These are phyloP conservation scores for Neobulgaria alba DNA, from an alignment of 2,329 filamentous ascomycete species.

Conservation along the genomic window DNA sequence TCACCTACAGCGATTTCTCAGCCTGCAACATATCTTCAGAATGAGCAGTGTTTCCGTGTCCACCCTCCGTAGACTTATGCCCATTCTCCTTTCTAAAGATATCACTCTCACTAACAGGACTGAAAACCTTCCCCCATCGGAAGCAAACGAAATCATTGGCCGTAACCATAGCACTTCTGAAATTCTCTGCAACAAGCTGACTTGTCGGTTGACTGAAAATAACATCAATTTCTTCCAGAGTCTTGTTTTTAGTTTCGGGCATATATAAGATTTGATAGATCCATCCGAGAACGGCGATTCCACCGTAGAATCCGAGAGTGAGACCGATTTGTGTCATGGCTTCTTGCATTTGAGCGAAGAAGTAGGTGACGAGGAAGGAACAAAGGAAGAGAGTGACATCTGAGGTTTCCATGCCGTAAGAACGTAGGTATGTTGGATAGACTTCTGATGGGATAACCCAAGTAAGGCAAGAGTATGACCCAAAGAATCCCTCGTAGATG, in stretches of 20 bases:
- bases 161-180: constrained; percentile 28
- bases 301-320: constrained; percentile 63
- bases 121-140: constrained; percentile 26
- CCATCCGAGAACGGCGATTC: constrained; percentile 62
- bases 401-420: constrained; percentile 65
- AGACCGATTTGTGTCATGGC: constrained; percentile 60
- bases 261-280: constrained; percentile 68
- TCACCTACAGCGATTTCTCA: neutral
- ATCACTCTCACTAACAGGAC: constrained; percentile 22
- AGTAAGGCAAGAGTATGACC: constrained; percentile 54
- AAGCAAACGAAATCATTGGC: constrained; percentile 19
- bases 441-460: constrained; percentile 62
- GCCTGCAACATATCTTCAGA: constrained; percentile 3
- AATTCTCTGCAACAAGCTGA: constrained; percentile 53
- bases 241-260: constrained; percentile 61
- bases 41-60: neutral
- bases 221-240: constrained; percentile 63
- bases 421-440: constrained; percentile 63
- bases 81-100: constrained; percentile 23
- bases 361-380: constrained; percentile 68
- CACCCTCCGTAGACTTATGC: constrained; percentile 11
- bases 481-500: constrained; percentile 61
- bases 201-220: constrained; percentile 56
- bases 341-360: constrained; percentile 61
- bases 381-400: constrained; percentile 61